Evolutionary conservation across 345 rosid genomes (phyloP).

Genomic region (Rhizophora apiculata): DNA sequence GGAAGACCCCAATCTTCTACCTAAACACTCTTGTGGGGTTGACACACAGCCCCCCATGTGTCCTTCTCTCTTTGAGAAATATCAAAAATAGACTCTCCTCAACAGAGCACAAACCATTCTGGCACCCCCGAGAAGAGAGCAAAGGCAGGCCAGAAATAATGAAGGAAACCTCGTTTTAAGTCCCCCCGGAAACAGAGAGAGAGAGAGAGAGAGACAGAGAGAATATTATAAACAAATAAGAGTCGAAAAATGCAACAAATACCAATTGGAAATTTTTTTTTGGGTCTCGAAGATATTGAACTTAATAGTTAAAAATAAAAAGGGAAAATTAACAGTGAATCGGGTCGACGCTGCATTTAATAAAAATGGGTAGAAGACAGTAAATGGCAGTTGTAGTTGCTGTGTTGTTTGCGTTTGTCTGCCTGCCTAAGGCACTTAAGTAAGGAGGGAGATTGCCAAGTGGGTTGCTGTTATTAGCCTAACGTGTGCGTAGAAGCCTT

Average conservation of each 20-base stretch:
- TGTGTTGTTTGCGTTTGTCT: too few species aligned
- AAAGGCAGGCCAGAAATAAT: neutral
- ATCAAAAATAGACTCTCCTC: slow-evolving; percentile 17
- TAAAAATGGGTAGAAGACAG: neutral
- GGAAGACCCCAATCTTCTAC: slow-evolving; percentile 55
- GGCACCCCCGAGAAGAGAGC: neutral
- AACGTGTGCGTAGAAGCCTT: neutral
- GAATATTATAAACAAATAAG: neutral
- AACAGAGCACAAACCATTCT: neutral
- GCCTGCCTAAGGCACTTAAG: too few species aligned
- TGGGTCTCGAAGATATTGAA: neutral
- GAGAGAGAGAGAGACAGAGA: neutral
- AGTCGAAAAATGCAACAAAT: neutral
- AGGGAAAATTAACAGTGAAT: neutral
- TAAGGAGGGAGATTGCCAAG: neutral
- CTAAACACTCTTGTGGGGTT: slow-evolving; percentile 61
- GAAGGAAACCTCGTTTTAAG: neutral
- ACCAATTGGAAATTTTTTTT: neutral
- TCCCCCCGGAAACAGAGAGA: neutral
- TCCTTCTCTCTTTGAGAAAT: slow-evolving; percentile 3
- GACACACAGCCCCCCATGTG: slow-evolving; percentile 87
- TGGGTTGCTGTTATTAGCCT: neutral
- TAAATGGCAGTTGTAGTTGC: neutral
- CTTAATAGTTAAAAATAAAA: neutral
- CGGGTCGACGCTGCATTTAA: neutral